Evolutionary conservation across 495 filamentous ascomycete species (phyloP), one percentile per base, ranked within the genome.

Genomic region (Aspergillus hancockii): DNA sequence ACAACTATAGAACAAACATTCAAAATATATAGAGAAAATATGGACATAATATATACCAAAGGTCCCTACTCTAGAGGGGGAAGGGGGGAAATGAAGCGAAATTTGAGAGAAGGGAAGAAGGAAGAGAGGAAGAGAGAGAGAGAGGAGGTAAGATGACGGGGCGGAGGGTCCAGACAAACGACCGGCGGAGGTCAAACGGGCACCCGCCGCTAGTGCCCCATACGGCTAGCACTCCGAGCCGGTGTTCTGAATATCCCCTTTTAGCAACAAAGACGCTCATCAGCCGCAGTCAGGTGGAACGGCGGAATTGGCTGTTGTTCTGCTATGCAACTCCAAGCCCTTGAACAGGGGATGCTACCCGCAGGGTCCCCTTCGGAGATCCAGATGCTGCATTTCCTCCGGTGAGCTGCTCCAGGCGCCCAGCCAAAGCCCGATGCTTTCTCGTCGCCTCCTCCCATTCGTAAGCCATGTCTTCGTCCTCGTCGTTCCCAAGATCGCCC

Each of bases 381-480:
- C 58, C 58, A 23, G 61, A 30, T 38, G 65, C 28, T 16, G 62
- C n/a, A 51, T 62, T 53, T 32, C 62, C 59, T 19, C 63, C 63
- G 16, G 86, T 87, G 56, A 98, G 84, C 52, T 91, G 85, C 72
- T 98, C 94, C 61, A 98, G 73, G 54, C 90, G 83, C 28, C 92
- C 90, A 31, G 93, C 91, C 69, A 97, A 79, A 8, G 91, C 84
- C 31, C 91, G 84, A 75, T 98, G 94, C 62, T 96, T 91, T 71
- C 87, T 88, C 69, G 96, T 90, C 18, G 97, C 85, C 54, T 92
- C 90, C 55, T 95, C 91, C 95, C 93, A 98, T 69, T 96, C 78
- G 51, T 68, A 71, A n/a, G 61, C 66, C 14, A 74, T 61, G 1
- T 54, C 88, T 19, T 79, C 78, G 5, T 72, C 71, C 8, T 69